phyloP scores from a whole-genome alignment of 192 early-diverging fungal species.

The Coemansia furcata region DNA sequence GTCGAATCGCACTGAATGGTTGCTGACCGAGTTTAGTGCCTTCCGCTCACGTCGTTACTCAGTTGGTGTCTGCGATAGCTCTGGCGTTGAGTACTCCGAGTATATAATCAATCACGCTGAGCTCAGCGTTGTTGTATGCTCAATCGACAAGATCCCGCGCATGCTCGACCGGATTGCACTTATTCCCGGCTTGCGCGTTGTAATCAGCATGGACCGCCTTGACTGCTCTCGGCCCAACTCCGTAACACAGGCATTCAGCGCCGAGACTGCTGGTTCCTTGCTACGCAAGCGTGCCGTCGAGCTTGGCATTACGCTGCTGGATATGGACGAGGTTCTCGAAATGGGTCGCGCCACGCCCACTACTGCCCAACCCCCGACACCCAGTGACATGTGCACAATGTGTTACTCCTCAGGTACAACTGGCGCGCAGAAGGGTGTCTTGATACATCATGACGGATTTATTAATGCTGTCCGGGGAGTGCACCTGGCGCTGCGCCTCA shows the following conservation, averaged over 20 bases:
- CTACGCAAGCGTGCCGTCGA: conserved; percentile 59
- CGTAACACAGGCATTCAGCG: conserved; percentile 24
- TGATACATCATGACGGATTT: conserved; percentile 60
- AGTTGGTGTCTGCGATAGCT: conserved; percentile 78
- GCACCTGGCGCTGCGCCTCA: background rate
- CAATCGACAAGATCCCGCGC: conserved; percentile 1
- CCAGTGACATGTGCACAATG: conserved; percentile 7
- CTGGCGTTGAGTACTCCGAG: conserved; percentile 69
- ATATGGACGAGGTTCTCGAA: conserved; percentile 57
- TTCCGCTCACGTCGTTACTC: conserved; percentile 58
- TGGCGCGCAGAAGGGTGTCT: conserved; percentile 61
- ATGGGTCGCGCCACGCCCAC: conserved; percentile 56
- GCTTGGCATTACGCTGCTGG: conserved; percentile 56
- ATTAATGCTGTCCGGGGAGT: conserved; percentile 4
- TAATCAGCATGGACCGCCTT: conserved; percentile 71
- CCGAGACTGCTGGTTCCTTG: conserved; percentile 3
- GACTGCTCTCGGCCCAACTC: conserved; percentile 43
- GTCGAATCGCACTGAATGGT: conserved; percentile 70
- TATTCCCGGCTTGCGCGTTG: conserved; percentile 64
- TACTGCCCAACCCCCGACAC: background rate
- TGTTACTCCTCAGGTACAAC: conserved; percentile 82
- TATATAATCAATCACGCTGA: conserved; percentile 78
- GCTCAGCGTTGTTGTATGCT: conserved; percentile 59
- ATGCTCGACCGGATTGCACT: conserved; percentile 57
- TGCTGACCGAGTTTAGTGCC: conserved; percentile 61